A percentile compares a stretch with the other conserved stretches of the same genome.
These are phyloP conservation scores for Edaphochlamys debaryana DNA, from an alignment of 139 green algal genomes.

Conservation along the genomic window DNA sequence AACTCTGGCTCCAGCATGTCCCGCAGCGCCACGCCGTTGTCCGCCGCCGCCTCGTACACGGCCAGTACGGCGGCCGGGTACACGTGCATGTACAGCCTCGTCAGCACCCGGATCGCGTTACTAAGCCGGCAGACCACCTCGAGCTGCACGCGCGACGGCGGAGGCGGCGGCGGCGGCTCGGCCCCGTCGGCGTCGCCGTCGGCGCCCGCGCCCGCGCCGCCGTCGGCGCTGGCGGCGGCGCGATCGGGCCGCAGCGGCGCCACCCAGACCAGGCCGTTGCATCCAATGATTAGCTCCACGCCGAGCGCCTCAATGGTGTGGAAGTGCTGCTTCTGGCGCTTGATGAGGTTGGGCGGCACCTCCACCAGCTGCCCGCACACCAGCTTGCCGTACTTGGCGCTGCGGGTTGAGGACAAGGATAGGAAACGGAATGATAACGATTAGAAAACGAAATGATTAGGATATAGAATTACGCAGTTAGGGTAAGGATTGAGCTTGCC, in stretches of 20 bases:
- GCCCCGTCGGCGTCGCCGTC: not conserved
- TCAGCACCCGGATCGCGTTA: conserved; percentile 71
- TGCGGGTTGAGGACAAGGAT: no score
- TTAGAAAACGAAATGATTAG: no score
- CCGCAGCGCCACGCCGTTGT: conserved; percentile 39
- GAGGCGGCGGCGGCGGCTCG: not conserved
- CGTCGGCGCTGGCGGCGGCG: not conserved
- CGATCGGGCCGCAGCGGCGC: conserved; percentile 39
- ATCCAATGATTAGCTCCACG: conserved; percentile 84
- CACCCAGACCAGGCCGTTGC: conserved; percentile 89
- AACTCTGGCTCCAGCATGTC: conserved; percentile 69
- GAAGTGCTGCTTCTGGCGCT: conserved; percentile 89
- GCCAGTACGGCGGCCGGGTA: conserved; percentile 64
- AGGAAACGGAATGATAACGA: no score
- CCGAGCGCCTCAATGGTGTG: conserved; percentile 63
- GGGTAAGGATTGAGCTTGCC: no score
- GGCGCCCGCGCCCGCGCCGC: not conserved
- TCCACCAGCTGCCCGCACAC: conserved; percentile 72
- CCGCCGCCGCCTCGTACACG: conserved; percentile 59
- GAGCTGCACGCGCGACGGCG: conserved; percentile 51
- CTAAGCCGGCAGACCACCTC: conserved; percentile 65
- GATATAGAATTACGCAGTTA: no score
- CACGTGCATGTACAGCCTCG: conserved; percentile 70
- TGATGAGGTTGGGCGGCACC: conserved; percentile 79
- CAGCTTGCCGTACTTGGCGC: conserved; percentile 87